Percentiles rank a stretch among this genome's conserved stretches.
Conservation (phyloP, 768 basidiomycete genomes). For the Hericium erinaceus region DNA sequence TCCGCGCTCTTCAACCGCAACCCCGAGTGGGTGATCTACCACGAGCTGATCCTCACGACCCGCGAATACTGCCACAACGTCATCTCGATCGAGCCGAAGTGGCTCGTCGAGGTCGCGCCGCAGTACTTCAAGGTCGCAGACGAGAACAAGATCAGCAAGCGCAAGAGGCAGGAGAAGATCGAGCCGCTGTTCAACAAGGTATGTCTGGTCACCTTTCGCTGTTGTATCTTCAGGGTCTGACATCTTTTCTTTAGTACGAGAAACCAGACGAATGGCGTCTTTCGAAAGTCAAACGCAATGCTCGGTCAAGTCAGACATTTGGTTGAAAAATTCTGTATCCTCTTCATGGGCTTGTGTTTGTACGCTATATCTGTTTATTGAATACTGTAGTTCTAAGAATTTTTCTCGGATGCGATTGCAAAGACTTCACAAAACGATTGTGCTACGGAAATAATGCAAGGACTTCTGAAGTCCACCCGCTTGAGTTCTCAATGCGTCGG, state of each 20-base stretch:
- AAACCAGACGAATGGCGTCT: slow-evolving; percentile 92
- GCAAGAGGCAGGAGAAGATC: slow-evolving; percentile 94
- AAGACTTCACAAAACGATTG: too few relatives aligned
- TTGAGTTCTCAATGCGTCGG: too few relatives aligned
- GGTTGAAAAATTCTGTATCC: slow-evolving; percentile 37
- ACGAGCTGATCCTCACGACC: slow-evolving; percentile 94
- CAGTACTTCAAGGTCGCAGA: slow-evolving; percentile 99
- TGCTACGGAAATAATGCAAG: too few relatives aligned
- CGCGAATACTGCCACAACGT: slow-evolving; percentile 91
- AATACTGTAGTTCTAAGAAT: too few relatives aligned
- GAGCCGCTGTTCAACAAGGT: slow-evolving; percentile 90
- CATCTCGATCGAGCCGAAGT: slow-evolving; percentile 94
- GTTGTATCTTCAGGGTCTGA: background rate
- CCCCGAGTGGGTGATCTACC: slow-evolving; percentile 94
- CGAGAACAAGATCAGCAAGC: slow-evolving; percentile 93
- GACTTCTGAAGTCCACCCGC: too few relatives aligned
- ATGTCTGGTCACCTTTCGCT: slow-evolving; percentile 3
- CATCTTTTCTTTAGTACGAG: slow-evolving; percentile 45
- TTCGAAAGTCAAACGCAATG: slow-evolving; percentile 86
- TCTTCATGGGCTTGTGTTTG: slow-evolving; percentile 1
- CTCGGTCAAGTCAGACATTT: slow-evolving; percentile 92
- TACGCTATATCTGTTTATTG: too few relatives aligned
- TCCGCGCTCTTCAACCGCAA: slow-evolving; percentile 94
- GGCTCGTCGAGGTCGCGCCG: slow-evolving; percentile 96
- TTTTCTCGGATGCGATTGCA: too few relatives aligned